Evolutionary conservation across 164 flowering plant genomes (phyloP).

Genomic region (Magnolia kwangsiensis): DNA sequence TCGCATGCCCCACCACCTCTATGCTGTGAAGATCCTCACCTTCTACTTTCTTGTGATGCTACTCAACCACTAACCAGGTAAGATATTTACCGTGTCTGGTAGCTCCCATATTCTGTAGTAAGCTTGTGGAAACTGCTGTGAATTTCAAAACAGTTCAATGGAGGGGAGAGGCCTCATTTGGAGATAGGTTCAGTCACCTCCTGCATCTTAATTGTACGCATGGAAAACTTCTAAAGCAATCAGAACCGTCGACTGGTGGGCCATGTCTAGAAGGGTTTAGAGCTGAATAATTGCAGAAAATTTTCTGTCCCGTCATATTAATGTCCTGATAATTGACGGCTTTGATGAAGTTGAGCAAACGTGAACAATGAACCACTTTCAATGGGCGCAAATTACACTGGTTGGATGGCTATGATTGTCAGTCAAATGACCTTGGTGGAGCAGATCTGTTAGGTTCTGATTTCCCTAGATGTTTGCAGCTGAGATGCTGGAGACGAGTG

Average conservation of each 20-base stretch:
- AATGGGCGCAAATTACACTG: no score
- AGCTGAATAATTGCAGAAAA: no score
- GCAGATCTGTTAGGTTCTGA: background rate
- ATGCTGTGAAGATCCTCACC: slow-evolving; percentile 35
- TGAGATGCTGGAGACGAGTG: background rate
- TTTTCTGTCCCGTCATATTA: no score
- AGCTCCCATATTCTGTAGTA: background rate
- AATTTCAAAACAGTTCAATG: background rate
- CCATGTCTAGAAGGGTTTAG: no score
- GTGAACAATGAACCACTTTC: no score
- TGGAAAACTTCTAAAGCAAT: background rate
- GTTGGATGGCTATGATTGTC: no score
- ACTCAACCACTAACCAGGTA: slow-evolving; percentile 61
- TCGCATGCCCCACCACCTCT: slow-evolving; percentile 28
- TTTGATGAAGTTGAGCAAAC: no score
- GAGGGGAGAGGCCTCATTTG: background rate
- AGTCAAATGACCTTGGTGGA: background rate
- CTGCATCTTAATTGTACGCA: background rate
- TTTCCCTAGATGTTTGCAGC: background rate
- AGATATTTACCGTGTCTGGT: background rate
- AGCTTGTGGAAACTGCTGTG: background rate
- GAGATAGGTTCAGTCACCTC: background rate
- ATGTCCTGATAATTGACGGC: no score
- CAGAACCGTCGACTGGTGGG: no score
- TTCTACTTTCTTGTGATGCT: slow-evolving; percentile 26